These are phyloP conservation scores for Boechera retrofracta DNA, from an alignment of 345 rosid species.

Conservation along the genomic window DNA sequence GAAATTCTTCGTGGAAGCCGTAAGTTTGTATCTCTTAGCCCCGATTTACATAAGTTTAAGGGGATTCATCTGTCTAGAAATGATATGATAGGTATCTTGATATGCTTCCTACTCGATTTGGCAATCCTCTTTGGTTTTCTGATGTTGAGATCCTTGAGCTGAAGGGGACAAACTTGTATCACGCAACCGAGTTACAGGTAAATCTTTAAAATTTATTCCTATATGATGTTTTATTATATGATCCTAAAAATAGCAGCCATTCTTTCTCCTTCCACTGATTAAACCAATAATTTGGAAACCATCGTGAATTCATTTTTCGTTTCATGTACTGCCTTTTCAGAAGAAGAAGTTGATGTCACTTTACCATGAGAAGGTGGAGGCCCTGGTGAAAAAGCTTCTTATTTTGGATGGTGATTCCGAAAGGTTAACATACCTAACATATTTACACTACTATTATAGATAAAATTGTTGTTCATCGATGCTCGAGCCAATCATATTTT, in stretches of 20 bases:
- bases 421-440: conserved; percentile 46
- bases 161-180: conserved; percentile 75
- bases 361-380: conserved; percentile 70
- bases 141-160: conserved; percentile 79
- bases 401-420: conserved; percentile 65
- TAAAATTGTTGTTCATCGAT: neutral
- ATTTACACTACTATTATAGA: neutral
- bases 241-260: neutral
- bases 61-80: conserved; percentile 36
- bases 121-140: conserved; percentile 89
- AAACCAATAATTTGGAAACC: neutral
- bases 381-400: conserved; percentile 76
- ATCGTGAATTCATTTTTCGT: neutral
- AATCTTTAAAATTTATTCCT: neutral
- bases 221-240: neutral
- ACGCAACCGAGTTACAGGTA: conserved; percentile 85
- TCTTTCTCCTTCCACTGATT: conserved; percentile 12
- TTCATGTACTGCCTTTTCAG: conserved; percentile 51
- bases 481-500: conserved; percentile 13
- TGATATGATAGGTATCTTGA: conserved; percentile 70
- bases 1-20: conserved; percentile 91
- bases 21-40: conserved; percentile 42
- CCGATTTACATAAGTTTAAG: neutral
- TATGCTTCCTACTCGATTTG: conserved; percentile 82
- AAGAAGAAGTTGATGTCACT: conserved; percentile 65